Evolutionary conservation across 2,329 filamentous ascomycete genomes (phyloP).

Genomic region (Epichloe brachyelytri): DNA sequence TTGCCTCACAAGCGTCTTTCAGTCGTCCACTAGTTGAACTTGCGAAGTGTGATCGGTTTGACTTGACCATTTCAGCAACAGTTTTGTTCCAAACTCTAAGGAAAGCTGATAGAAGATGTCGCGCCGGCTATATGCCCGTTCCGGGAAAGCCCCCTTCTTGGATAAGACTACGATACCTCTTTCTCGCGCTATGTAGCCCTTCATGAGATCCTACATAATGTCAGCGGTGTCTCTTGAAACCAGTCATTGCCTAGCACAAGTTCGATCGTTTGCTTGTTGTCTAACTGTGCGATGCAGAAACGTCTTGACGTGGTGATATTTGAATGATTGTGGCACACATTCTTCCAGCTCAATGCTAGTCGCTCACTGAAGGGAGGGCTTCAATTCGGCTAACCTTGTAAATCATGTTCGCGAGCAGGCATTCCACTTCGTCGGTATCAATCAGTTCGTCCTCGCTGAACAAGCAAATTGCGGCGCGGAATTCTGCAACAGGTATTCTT

Average conservation of each 20-base stretch:
- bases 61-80: too few species aligned
- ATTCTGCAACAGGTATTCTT: conserved; percentile 70
- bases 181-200: conserved; percentile 92
- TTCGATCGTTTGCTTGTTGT: background rate
- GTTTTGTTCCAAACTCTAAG: background rate
- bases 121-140: conserved; percentile 49
- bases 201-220: conserved; percentile 66
- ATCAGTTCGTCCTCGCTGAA: conserved; percentile 52
- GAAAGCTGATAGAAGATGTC: background rate
- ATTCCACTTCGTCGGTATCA: conserved; percentile 90
- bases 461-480: conserved; percentile 70
- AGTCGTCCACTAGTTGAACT: background rate
- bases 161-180: conserved; percentile 83
- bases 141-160: conserved; percentile 86
- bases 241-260: background rate
- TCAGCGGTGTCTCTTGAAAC: conserved; percentile 12
- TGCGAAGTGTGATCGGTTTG: background rate
- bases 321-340: background rate
- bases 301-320: background rate
- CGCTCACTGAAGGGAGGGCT: background rate
- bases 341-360: background rate
- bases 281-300: background rate
- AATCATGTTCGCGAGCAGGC: conserved; percentile 87
- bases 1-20: background rate
- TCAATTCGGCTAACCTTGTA: conserved; percentile 63